Evolutionary conservation across 1,139 yeast species (phyloP).

Genomic region (Sugiyamaella xylanicola): DNA sequence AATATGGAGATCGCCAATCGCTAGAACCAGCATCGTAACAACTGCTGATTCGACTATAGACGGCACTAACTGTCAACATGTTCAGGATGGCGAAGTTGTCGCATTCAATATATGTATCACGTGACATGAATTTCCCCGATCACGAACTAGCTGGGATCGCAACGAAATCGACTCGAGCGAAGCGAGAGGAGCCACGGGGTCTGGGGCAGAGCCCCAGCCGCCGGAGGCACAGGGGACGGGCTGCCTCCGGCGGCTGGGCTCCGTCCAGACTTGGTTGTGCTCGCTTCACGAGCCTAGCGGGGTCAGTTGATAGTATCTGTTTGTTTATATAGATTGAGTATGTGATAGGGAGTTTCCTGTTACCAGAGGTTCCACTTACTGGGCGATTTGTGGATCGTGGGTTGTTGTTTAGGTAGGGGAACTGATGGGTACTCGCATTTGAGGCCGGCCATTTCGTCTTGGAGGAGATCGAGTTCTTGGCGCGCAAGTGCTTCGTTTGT

Average conservation of each 20-base stretch:
- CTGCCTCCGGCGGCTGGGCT: too few species aligned
- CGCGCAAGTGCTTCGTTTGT: constrained; percentile 40
- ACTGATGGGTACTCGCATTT: not conserved
- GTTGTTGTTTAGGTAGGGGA: not conserved
- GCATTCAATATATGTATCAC: too few species aligned
- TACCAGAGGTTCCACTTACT: constrained; percentile 19
- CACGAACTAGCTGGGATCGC: too few species aligned
- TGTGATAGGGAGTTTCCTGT: not conserved
- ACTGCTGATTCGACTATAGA: not conserved
- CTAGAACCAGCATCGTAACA: constrained; percentile 70
- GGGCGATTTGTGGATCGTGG: constrained; percentile 6
- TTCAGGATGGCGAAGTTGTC: too few species aligned
- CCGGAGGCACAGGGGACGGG: too few species aligned
- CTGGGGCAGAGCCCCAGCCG: constrained; percentile 1
- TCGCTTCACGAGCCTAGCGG: too few species aligned
- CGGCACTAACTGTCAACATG: not conserved
- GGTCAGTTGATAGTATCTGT: too few species aligned
- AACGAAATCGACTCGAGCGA: too few species aligned
- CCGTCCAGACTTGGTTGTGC: too few species aligned
- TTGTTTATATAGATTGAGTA: too few species aligned
- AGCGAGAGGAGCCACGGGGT: not conserved
- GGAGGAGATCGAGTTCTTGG: constrained; percentile 39
- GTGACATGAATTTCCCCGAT: too few species aligned
- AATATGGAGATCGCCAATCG: constrained; percentile 85
- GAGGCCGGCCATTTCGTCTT: constrained; percentile 29